A percentile compares a stretch with the other conserved stretches of the same genome.
These are phyloP conservation scores for Stephania japonica DNA, from an alignment of 164 flowering plant species.

Conservation along the genomic window DNA sequence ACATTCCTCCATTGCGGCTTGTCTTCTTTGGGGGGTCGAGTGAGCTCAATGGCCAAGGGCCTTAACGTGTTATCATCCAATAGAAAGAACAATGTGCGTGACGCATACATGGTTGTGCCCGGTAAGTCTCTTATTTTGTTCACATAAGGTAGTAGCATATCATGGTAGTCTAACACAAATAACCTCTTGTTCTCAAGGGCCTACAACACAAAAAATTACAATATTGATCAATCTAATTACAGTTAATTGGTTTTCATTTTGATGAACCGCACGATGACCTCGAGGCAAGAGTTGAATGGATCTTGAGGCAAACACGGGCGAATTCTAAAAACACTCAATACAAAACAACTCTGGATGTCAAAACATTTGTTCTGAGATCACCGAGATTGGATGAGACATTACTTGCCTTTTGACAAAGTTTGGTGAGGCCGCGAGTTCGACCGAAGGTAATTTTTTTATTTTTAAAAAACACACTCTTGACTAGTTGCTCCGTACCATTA, in stretches of 20 bases:
- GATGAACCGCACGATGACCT: too few species aligned
- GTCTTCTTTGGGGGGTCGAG: constrained; percentile 35
- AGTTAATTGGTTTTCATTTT: not conserved
- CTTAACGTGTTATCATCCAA: constrained; percentile 34
- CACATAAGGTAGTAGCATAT: constrained; percentile 48
- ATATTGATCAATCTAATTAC: not conserved
- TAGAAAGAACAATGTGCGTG: constrained; percentile 62
- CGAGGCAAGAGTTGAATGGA: too few species aligned
- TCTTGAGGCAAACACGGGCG: too few species aligned
- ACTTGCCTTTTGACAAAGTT: too few species aligned
- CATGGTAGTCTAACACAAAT: constrained; percentile 66
- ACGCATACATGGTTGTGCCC: constrained; percentile 64
- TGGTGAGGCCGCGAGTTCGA: too few species aligned
- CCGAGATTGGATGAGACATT: too few species aligned
- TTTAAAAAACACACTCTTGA: too few species aligned
- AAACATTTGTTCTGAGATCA: too few species aligned
- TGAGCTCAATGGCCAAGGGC: constrained; percentile 68
- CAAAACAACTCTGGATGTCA: not conserved
- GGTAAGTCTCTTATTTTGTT: constrained; percentile 33
- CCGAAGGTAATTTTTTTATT: too few species aligned
- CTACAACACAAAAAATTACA: constrained; percentile 23
- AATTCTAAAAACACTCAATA: too few species aligned
- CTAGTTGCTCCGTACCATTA: too few species aligned
- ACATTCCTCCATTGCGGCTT: constrained; percentile 56
- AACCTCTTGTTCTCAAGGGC: constrained; percentile 47